Evolutionary conservation across 306 rosid genomes (phyloP), one percentile per base, ranked within the genome.

Genomic region (Vicia sativa): DNA sequence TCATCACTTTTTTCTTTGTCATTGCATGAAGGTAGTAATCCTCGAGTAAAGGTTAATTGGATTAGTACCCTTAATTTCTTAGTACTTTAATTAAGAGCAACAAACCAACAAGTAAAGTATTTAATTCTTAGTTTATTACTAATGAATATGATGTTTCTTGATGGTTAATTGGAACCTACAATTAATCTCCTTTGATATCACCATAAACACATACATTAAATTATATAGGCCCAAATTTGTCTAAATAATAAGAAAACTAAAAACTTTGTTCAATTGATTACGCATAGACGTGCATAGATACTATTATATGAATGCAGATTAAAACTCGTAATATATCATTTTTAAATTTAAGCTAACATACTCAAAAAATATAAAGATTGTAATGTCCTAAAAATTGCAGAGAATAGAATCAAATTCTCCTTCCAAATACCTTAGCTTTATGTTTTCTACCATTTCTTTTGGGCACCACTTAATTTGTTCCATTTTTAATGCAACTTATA

Each of bases 341-440:
- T 25, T 2, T 25, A 2, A 25, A 3, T 25, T 25, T 25, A 3
- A 25, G 28, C 28, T 25, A 25, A 21, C 23, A 21, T 1, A 21
- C 23, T 2, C 23, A 3, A 11, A 41, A 41, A 41, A 11, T 41
- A 41, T 3, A 12, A 41, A 41, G 45, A 13, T 18, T 25, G 14
- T 23, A 25, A 53, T 29, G 13, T 68, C 25, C 48, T 28, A 61
- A 45, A 43, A 59, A 59, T 57, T 61, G 42, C 75, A 67, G 21
- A 73, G 72, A 61, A 61, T 62, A 16, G 76, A 61, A 78, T 68
- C 75, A 62, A 68, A 19, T 34, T 61, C 62, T 67, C 28, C 58
- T 65, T 21, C 42, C 60, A 56, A 58, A 54, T 39, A 16, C 37
- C 70, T 31, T 31, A 37, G 7, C 55, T 44, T 21, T 43, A n/a